Evolutionary conservation across 2,329 filamentous ascomycete genomes (phyloP), one percentile per base, ranked within the genome.

Genomic region (Pseudogymnoascus sp.): DNA sequence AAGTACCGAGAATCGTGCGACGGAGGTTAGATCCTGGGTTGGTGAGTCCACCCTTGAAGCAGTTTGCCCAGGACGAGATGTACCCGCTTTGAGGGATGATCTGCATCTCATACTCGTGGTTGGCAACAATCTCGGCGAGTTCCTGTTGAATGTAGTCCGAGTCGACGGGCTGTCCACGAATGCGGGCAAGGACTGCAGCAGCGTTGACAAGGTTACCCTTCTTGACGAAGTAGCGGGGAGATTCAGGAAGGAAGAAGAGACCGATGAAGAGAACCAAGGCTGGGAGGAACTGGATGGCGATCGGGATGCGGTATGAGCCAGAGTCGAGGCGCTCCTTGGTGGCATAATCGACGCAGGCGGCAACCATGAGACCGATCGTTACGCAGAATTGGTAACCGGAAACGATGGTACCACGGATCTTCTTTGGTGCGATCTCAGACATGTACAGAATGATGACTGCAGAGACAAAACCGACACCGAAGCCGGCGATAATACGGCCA

Each of bases 401-500:
- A n/a, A 93, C 90, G 60, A 93, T 82, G 62, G 89, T 87, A 72
- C 89, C 89, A 71, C 90, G 85, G 67, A 95, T 87, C 75, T 89
- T 90, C 75, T 82, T 84, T 64, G 88, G 88, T 66, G 78, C 77
- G 65, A 78, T 78, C 69, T 79, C 64, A 65, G 70, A 65, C 90
- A 95, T 93, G 84, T 95, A 93, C 65, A 92, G 81, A 72, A 92
- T 90, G 75, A 92, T 86, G 70, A 91, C 86, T 70, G 89, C 88
- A 7, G 88, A 91, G 69, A 90, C 88, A 73, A 91, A 91, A 72
- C 89, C 90, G 70, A 92, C 89, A 81, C 90, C 90, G 63, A 91
- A 74, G 74, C 90, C 90, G 59, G 89, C 87, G 70, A 93, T 77
- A 64, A 92, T 77, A 81, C 89, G 89, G 74, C 90, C 90, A 64